phyloP scores from a whole-genome alignment of 2,329 filamentous ascomycete species.

The Arthrinium puccinioides region DNA sequence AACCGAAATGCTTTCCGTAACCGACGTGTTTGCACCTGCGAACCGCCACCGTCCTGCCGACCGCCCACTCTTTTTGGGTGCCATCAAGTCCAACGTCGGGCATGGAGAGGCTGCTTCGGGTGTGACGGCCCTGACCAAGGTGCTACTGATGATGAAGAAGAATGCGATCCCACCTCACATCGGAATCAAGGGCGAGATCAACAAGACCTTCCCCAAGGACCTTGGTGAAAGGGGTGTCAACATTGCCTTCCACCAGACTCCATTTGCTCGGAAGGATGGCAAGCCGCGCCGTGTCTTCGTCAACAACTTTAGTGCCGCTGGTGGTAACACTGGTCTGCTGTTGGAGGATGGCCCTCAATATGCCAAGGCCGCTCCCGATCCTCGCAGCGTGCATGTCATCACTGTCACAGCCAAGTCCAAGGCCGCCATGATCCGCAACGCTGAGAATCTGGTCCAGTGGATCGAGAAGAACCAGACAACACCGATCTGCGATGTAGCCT shows the following conservation, averaged over 20 bases:
- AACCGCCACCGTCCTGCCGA: constrained; percentile 36
- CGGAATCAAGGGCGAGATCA: constrained; percentile 59
- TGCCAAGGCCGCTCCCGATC: constrained; percentile 30
- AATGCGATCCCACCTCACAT: constrained; percentile 57
- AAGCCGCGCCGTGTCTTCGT: constrained; percentile 43
- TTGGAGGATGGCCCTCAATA: constrained; percentile 51
- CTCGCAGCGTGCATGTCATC: constrained; percentile 50
- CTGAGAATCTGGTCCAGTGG: constrained; percentile 45
- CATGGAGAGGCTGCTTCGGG: constrained; percentile 58
- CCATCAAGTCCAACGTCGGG: constrained; percentile 58
- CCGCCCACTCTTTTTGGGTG: constrained; percentile 53
- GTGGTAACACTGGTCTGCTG: constrained; percentile 62
- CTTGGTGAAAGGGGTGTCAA: constrained; percentile 49
- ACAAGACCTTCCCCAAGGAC: constrained; percentile 51
- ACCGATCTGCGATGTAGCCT: constrained; percentile 51
- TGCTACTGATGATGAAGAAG: constrained; percentile 58
- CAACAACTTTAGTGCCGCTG: constrained; percentile 67
- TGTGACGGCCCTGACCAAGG: constrained; percentile 55
- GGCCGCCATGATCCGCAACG: constrained; percentile 50
- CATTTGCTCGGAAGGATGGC: constrained; percentile 40
- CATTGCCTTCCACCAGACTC: constrained; percentile 47
- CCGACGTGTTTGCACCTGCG: constrained; percentile 42
- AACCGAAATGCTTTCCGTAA: constrained; percentile 74
- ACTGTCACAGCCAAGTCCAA: constrained; percentile 50
- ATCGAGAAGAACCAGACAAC: constrained; percentile 44